Evolutionary conservation across 164 flowering plant species (phyloP).

Genomic region (Vitis rotundifolia): DNA sequence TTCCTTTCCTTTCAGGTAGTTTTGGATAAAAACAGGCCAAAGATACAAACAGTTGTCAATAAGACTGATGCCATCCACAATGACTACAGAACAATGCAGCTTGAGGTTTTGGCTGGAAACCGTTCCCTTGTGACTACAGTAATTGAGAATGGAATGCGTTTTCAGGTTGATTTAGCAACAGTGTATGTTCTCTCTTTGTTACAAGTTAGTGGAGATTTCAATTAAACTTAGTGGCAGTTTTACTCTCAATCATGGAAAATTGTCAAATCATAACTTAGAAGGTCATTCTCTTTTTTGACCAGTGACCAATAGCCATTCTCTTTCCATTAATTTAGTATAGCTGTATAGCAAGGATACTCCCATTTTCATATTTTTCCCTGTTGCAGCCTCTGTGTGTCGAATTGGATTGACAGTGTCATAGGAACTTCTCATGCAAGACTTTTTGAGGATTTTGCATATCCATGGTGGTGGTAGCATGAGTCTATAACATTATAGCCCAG

Average conservation of each 20-base stretch:
- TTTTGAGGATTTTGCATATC: no score
- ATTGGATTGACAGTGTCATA: no score
- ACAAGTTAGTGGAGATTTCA: neutral
- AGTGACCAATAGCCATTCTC: no score
- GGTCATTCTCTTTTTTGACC: neutral
- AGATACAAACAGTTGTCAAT: slow-evolving; percentile 91
- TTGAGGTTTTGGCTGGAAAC: slow-evolving; percentile 93
- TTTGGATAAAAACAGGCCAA: slow-evolving; percentile 86
- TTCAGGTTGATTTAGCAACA: slow-evolving; percentile 77
- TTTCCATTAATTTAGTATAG: no score
- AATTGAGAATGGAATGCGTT: slow-evolving; percentile 80
- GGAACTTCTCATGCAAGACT: no score
- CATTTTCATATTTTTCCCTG: no score
- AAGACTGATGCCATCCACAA: slow-evolving; percentile 81
- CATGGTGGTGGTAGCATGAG: no score
- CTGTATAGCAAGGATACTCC: no score
- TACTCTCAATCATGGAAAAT: neutral
- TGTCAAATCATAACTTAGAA: neutral
- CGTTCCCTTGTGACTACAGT: slow-evolving; percentile 81
- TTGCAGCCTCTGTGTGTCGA: no score
- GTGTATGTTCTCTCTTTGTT: slow-evolving; percentile 56
- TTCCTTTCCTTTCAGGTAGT: slow-evolving; percentile 58
- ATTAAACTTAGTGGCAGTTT: neutral
- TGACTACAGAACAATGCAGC: slow-evolving; percentile 94
- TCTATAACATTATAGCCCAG: no score